Percentiles rank a stretch among this genome's conserved stretches.
phyloP scores from a whole-genome alignment of 305 asterid genomes.

The Petunia hybrid region DNA sequence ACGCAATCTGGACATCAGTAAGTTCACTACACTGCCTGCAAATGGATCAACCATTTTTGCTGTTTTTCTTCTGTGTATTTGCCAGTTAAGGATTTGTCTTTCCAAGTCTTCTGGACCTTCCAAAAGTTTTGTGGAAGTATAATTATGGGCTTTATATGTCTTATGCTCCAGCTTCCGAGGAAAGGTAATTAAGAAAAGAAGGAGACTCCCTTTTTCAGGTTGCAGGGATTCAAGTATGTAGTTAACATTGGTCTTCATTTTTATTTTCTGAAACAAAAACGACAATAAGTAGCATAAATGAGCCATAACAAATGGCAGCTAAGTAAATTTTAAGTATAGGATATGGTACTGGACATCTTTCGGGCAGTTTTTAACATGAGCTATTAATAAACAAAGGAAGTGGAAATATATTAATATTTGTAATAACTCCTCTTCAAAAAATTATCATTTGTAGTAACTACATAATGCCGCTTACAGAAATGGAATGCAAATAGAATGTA shows the following conservation, averaged over 20 bases:
- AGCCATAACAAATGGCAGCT: background rate
- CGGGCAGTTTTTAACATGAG: background rate
- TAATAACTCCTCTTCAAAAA: too few relatives aligned
- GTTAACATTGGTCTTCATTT: background rate
- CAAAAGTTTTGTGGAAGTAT: slow-evolving; percentile 17
- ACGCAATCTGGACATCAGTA: slow-evolving; percentile 18
- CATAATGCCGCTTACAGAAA: slow-evolving; percentile 27
- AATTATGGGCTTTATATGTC: slow-evolving; percentile 10
- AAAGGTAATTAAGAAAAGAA: slow-evolving; percentile 6
- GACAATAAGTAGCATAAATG: background rate
- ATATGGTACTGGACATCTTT: background rate
- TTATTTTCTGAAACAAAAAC: background rate
- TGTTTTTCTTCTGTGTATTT: background rate
- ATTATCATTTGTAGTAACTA: background rate
- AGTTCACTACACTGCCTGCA: slow-evolving; percentile 27
- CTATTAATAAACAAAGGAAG: slow-evolving; percentile 27
- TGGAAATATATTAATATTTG: slow-evolving; percentile 24
- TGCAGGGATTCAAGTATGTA: background rate
- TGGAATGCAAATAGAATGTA: background rate
- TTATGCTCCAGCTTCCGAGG: slow-evolving; percentile 18
- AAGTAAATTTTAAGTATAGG: background rate
- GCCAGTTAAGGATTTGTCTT: slow-evolving; percentile 2
- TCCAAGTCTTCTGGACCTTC: slow-evolving; percentile 24
- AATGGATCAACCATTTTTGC: background rate
- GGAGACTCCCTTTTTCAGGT: slow-evolving; percentile 1